Evolutionary conservation across 495 filamentous ascomycete genomes (phyloP), one percentile per base, ranked within the genome.

Genomic region (Tuber melanosporum): DNA sequence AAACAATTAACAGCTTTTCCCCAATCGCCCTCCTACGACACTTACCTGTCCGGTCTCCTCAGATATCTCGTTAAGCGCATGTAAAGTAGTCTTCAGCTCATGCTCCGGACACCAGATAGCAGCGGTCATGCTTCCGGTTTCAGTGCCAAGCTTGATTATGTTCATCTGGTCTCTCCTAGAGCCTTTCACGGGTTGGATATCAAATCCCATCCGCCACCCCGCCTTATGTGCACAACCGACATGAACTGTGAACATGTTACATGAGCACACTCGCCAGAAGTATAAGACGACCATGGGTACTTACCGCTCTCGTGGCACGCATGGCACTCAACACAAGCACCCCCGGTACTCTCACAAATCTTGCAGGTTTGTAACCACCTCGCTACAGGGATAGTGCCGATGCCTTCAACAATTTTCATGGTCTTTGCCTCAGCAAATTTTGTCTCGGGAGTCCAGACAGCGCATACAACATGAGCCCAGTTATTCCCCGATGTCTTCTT

Each of bases 401-500:
- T 93, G 62, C 95, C 94, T 86, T 99, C 95, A 5, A 92, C 91
- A 32, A 92, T 90, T 75, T 93, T 91, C 32, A 99, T 86, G 9
- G 91, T 89, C 76, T 91, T 90, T 36, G 94, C 91, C 82, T 92
- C 91, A 41, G 91, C 92, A 83, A 97, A 98, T 82, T 93, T 96
- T 79, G 97, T 90, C 82, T 98, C 95, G 0, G 94, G 92, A 15
- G 91, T 93, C 91, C 91, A 98, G 45, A 98, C 86, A 7, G 95
- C 94, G 81, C 95, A 99, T 66, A 90, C 89, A 43, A 98, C 93
- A 82, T 99, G 95, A n/a, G 97, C 92, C 95, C 95, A 99, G 81
- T 98, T 98, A 84, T 98, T 98, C 75, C 93, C 92, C 14, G 91
- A 90, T 0, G 95, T 99, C 44, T 92, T 88, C 86, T 99, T 99